Base-by-base conservation (phyloP, 306 rosid genomes). In the Quercus mongolica region DNA sequence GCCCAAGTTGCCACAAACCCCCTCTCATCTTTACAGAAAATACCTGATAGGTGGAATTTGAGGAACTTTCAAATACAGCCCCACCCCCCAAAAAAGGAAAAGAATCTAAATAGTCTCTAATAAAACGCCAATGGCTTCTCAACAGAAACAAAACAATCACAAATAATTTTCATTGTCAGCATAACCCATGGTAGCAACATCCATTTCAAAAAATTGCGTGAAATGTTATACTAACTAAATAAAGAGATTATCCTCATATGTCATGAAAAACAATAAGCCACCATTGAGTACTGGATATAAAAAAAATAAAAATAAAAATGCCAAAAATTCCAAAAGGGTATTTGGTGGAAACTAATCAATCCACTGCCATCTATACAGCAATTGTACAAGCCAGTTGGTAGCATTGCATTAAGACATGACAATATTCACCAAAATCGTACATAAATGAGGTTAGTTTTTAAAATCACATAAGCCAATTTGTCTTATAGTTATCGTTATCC, bases 1-100 rank as follows among this genome's bases (percentile, higher is more conserved):
- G 97, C 71, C 97, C 97, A 56, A 91, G 90, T 76, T 90, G 97
- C 95, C 97, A 92, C 71, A 89, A 77, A 51, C 88, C 82, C 58
- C 88, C 97, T 79, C 95, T 92, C 97, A 92, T 90, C 83, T 85
- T 82, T 68, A 64, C 56, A 58, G 73, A 79, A 52, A 77, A 11
- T 76, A 25, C 73, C 85, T 76, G 79, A 52, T 77, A 75, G 74
- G 41, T 38, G 58, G 35, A 76, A 78, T 15, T 56, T 56, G 38
- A 54, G 51, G 63, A 70, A 71, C 14, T 54, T 61, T 26, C 18
- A 61, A 44, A 17, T 30, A 72, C 17, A 54, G 44, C 46, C 46
- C 11, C 2, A 3, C 25, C 25, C 7, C 35, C 1, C 0, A 5
- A 35, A 35, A 35, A 35, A 49, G 26, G 6, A 74, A 1, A 51